phyloP scores from a whole-genome alignment of 306 rosid species.

The Lathyrus tuberosus region DNA sequence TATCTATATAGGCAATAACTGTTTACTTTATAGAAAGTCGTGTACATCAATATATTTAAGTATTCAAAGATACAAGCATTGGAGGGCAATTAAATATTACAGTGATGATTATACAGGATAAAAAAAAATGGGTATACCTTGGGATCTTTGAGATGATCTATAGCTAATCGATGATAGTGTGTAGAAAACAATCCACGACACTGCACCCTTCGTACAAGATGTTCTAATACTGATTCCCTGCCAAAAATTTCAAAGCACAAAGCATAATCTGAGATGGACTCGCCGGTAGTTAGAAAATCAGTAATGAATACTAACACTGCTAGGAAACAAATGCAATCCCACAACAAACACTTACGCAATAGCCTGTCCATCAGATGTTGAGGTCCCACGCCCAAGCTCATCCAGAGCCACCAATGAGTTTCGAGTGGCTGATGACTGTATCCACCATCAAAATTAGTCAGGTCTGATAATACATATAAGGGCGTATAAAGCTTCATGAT shows the following conservation, averaged over 20 bases:
- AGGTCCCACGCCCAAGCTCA: constrained; percentile 99
- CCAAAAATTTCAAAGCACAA: constrained; percentile 33
- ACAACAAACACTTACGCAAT: constrained; percentile 72
- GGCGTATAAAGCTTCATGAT: constrained; percentile 8
- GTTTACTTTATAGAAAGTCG: constrained; percentile 9
- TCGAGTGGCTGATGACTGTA: constrained; percentile 78
- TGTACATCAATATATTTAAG: neutral
- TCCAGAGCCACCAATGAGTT: constrained; percentile 85
- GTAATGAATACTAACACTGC: constrained; percentile 14
- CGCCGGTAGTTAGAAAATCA: constrained; percentile 16
- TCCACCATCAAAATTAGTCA: constrained; percentile 37
- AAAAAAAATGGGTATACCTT: constrained; percentile 51
- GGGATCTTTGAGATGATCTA: constrained; percentile 64
- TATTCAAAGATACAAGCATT: constrained; percentile 24
- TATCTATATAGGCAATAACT: constrained; percentile 16
- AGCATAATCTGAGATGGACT: constrained; percentile 31
- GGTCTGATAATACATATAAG: constrained; percentile 25
- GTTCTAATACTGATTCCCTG: constrained; percentile 89
- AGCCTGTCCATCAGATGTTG: constrained; percentile 99
- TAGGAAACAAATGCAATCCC: constrained; percentile 26
- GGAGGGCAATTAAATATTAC: constrained; percentile 8
- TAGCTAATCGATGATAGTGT: constrained; percentile 82
- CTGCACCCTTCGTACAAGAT: constrained; percentile 74
- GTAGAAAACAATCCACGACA: constrained; percentile 94
- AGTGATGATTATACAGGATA: constrained; percentile 15